Evolutionary conservation across 805 yeast genomes (phyloP), one percentile per base, ranked within the genome.

Genomic region (Ascoidea tarda): DNA sequence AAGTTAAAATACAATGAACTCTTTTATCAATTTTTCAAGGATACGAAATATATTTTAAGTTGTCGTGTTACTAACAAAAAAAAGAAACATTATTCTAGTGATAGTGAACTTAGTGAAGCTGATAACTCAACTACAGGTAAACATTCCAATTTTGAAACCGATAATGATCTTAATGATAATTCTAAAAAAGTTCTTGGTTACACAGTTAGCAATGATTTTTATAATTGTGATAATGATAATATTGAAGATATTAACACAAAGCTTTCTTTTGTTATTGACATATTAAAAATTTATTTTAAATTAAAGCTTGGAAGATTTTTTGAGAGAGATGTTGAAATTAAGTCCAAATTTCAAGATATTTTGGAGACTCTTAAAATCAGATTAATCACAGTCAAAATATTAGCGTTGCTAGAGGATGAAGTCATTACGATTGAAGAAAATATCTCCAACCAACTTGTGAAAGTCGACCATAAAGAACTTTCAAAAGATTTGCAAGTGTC

Each of bases 231-330:
- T 5, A 38, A 48, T 16, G 57, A 54, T 33, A 32, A 33, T 32
- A 21, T 32, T 8, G 55, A 53, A 16, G 21, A 50, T 12, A 48
- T 50, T n/a, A 53, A 50, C 16, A 28, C 49, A 16, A 54, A 54
- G 21, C 32, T 54, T 31, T 53, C 50, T 28, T 32, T 54, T n/a
- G 48, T 52, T 10, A 38, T 46, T 12, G 57, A 53, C 14, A 46
- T 54, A 33, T 32, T 52, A 28, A 53, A 54, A 46, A 28, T 44
- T 16, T 54, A 54, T 33, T 52, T 46, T 47, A 6, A 54, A 10
- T 16, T 49, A 31, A 52, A 53, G 38, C 48, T 45, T 42, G 42
- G 16, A 6, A 16, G 44, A 14, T 8, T 10, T 38, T 38, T 38
- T 38, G 44, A 38, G 8, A 10, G 8, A 38, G 14, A 38, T 38